phyloP scores from a whole-genome alignment of 768 basidiomycete genomes.

The Lentinula lateritia region DNA sequence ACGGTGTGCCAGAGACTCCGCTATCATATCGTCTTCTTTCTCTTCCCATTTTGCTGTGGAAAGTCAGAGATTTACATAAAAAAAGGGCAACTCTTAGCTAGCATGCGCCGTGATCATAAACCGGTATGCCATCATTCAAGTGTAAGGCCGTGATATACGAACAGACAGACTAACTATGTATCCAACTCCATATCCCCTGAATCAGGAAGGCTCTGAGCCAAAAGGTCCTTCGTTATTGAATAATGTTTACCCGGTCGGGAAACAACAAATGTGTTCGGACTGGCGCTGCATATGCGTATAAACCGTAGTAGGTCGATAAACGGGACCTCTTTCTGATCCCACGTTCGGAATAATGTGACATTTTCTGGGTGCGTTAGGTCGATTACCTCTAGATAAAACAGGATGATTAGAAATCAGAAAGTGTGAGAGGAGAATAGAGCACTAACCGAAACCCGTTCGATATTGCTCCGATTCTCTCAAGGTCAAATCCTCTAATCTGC shows the following conservation, averaged over 20 bases:
- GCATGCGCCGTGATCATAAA: no score
- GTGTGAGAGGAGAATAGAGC: neutral
- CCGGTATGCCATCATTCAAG: no score
- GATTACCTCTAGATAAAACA: slow-evolving; percentile 51
- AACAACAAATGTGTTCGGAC: slow-evolving; percentile 41
- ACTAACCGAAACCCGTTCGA: slow-evolving; percentile 74
- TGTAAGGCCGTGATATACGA: no score
- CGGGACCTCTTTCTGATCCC: slow-evolving; percentile 74
- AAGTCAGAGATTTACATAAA: no score
- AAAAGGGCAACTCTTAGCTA: no score
- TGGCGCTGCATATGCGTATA: slow-evolving; percentile 63
- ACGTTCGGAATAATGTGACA: slow-evolving; percentile 65
- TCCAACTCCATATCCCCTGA: neutral
- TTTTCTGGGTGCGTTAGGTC: slow-evolving; percentile 73
- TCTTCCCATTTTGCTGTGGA: no score
- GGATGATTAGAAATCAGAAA: slow-evolving; percentile 3
- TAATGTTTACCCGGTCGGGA: slow-evolving; percentile 59
- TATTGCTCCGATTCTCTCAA: slow-evolving; percentile 67
- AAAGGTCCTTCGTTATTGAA: slow-evolving; percentile 16
- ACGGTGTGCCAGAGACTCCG: no score
- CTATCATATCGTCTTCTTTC: no score
- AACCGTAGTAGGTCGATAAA: slow-evolving; percentile 70
- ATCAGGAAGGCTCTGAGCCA: neutral
- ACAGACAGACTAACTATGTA: neutral
- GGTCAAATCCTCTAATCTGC: slow-evolving; percentile 65